phyloP scores from a whole-genome alignment of 2,329 filamentous ascomycete genomes.

The Xylariaceae sp. region DNA sequence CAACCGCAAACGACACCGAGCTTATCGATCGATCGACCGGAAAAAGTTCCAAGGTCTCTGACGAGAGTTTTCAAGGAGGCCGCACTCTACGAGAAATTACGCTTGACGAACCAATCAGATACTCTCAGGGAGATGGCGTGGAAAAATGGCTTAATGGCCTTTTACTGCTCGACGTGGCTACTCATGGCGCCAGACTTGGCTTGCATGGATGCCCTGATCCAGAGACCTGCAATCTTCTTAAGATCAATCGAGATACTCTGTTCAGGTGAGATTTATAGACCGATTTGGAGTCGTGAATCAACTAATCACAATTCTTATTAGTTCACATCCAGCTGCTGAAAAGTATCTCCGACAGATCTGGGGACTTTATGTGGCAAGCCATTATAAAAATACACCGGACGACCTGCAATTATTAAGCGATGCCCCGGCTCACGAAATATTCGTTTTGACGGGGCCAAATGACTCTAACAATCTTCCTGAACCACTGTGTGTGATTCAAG shows the following conservation, averaged over 20 bases:
- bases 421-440: slow-evolving; percentile 92
- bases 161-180: slow-evolving; percentile 86
- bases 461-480: slow-evolving; percentile 75
- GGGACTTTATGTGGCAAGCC: slow-evolving; percentile 90
- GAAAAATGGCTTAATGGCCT: slow-evolving; percentile 96
- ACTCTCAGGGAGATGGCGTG: slow-evolving; percentile 82
- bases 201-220: slow-evolving; percentile 84
- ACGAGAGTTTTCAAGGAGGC: slow-evolving; percentile 57
- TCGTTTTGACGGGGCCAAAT: slow-evolving; percentile 85
- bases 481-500: slow-evolving; percentile 90
- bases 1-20: slow-evolving; percentile 53
- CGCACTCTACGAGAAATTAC: slow-evolving; percentile 88
- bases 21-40: slow-evolving; percentile 77
- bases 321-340: slow-evolving; percentile 94
- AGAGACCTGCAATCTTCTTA: slow-evolving; percentile 82
- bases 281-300: too few species aligned
- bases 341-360: slow-evolving; percentile 98
- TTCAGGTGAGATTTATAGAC: too few species aligned
- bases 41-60: slow-evolving; percentile 61
- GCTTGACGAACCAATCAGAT: slow-evolving; percentile 89
- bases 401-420: slow-evolving; percentile 99
- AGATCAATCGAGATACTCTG: slow-evolving; percentile 93
- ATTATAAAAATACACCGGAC: slow-evolving; percentile 96
- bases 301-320: too few species aligned
- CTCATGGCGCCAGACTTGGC: slow-evolving; percentile 70